Evolutionary conservation across 2,329 filamentous ascomycete genomes (phyloP).

Genomic region (Colletotrichum neosansevieriae): DNA sequence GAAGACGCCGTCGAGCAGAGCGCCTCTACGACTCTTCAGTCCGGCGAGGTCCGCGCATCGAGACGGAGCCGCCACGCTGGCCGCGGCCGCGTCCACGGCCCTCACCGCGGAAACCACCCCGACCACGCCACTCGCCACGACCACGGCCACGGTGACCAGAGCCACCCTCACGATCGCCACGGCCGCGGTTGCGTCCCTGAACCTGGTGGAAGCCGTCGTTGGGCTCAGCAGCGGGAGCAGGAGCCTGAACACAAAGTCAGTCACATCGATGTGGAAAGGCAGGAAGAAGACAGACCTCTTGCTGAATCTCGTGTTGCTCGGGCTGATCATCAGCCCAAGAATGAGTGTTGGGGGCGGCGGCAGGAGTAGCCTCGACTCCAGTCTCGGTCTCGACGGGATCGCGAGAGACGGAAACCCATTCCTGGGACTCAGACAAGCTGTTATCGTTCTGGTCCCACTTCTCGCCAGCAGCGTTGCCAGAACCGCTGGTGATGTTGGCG

Average conservation of each 20-base stretch:
- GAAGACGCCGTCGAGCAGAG: constrained; percentile 32
- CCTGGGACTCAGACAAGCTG: constrained; percentile 62
- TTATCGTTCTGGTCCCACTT: constrained; percentile 72
- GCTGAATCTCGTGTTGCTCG: constrained; percentile 70
- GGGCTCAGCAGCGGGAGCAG: constrained; percentile 52
- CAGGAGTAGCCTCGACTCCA: constrained; percentile 71
- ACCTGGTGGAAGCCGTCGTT: constrained; percentile 82
- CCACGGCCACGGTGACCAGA: constrained; percentile 54
- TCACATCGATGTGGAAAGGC: neutral
- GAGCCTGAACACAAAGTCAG: constrained; percentile 24
- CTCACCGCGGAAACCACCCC: constrained; percentile 62
- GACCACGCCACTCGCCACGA: constrained; percentile 63
- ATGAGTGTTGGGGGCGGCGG: constrained; percentile 65
- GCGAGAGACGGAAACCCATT: constrained; percentile 76
- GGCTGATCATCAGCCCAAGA: constrained; percentile 89
- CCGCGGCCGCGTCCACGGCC: constrained; percentile 57
- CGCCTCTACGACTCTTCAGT: constrained; percentile 54
- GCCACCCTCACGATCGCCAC: constrained; percentile 64
- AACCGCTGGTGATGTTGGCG: constrained; percentile 62
- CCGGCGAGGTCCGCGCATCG: constrained; percentile 53
- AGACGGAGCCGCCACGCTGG: constrained; percentile 49
- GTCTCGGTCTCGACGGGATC: constrained; percentile 81
- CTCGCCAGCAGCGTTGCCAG: constrained; percentile 72
- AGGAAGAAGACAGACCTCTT: constrained; percentile 53
- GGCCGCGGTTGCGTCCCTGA: constrained; percentile 68